phyloP scores from a whole-genome alignment of 495 filamentous ascomycete genomes.

The Neurospora sp. region DNA sequence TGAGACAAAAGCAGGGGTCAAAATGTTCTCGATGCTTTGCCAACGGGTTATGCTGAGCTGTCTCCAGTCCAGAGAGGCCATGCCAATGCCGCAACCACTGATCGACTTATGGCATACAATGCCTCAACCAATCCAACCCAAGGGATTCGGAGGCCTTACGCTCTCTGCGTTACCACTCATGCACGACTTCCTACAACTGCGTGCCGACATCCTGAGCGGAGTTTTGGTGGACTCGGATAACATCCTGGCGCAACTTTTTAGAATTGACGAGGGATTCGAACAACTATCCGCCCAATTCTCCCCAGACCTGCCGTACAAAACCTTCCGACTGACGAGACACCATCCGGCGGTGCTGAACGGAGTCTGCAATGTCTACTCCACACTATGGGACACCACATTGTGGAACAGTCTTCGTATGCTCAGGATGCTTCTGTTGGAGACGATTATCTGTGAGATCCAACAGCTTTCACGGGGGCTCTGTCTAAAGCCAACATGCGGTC shows the following conservation, averaged over 20 bases:
- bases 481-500: constrained; percentile 3
- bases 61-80: constrained; percentile 24
- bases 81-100: constrained; percentile 30
- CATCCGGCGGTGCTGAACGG: constrained; percentile 35
- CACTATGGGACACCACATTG: constrained; percentile 39
- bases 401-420: constrained; percentile 49
- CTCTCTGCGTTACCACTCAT: constrained; percentile 12
- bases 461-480: constrained; percentile 5
- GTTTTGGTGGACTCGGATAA: constrained; percentile 28
- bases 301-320: constrained; percentile 22
- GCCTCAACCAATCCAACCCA: constrained; percentile 10
- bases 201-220: constrained; percentile 29
- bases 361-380: constrained; percentile 44
- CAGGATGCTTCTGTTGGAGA: constrained; percentile 48
- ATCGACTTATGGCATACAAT: constrained; percentile 29
- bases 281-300: constrained; percentile 34
- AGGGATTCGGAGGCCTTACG: background rate
- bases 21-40: constrained; percentile 48
- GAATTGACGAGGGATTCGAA: constrained; percentile 43
- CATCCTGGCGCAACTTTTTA: constrained; percentile 36
- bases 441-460: constrained; percentile 31
- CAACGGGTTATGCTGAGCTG: constrained; percentile 35
- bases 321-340: constrained; percentile 21
- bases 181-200: constrained; percentile 36
- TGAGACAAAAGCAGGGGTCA: constrained; percentile 40